Evolutionary conservation across 2,329 filamentous ascomycete genomes (phyloP).

Genomic region (Fusarium verrucosum): DNA sequence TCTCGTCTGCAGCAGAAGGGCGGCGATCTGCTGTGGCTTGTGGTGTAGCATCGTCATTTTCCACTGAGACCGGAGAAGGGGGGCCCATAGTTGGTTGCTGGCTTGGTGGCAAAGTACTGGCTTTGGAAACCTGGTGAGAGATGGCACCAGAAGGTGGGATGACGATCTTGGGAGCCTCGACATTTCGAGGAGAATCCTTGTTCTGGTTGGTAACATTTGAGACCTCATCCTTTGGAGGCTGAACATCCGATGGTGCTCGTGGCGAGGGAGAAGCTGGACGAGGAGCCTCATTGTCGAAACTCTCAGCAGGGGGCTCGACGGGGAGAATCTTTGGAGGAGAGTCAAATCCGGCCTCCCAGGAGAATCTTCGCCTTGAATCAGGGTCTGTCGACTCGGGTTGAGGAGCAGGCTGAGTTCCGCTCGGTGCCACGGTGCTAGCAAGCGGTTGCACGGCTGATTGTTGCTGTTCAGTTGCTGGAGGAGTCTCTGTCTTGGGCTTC

Average conservation of each 20-base stretch:
- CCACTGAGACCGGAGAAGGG: constrained; percentile 56
- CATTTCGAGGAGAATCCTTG: constrained; percentile 24
- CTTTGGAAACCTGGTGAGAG: constrained; percentile 42
- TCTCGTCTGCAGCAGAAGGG: constrained; percentile 56
- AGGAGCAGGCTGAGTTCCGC: constrained; percentile 6
- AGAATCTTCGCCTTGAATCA: constrained; percentile 48
- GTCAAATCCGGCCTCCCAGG: constrained; percentile 49
- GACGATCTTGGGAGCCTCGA: constrained; percentile 33
- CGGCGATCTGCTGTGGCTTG: constrained; percentile 41
- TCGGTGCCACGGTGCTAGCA: not conserved
- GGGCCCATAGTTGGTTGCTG: constrained; percentile 48
- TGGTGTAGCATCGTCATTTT: constrained; percentile 45
- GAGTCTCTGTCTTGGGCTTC: not conserved
- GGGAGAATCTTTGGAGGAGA: constrained; percentile 30
- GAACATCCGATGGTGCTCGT: constrained; percentile 15
- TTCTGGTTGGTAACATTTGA: constrained; percentile 13
- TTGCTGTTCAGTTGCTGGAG: constrained; percentile 1
- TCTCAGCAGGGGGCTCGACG: constrained; percentile 11
- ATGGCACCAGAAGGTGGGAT: constrained; percentile 35
- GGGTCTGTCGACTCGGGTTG: constrained; percentile 6
- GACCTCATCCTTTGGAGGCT: constrained; percentile 20
- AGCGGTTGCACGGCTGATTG: not conserved
- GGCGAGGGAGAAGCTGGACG: constrained; percentile 21
- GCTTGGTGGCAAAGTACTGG: constrained; percentile 31
- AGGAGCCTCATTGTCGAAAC: constrained; percentile 10